Base-by-base conservation (phyloP, 2,329 filamentous ascomycete genomes). In the Scytalidium lignicola region DNA sequence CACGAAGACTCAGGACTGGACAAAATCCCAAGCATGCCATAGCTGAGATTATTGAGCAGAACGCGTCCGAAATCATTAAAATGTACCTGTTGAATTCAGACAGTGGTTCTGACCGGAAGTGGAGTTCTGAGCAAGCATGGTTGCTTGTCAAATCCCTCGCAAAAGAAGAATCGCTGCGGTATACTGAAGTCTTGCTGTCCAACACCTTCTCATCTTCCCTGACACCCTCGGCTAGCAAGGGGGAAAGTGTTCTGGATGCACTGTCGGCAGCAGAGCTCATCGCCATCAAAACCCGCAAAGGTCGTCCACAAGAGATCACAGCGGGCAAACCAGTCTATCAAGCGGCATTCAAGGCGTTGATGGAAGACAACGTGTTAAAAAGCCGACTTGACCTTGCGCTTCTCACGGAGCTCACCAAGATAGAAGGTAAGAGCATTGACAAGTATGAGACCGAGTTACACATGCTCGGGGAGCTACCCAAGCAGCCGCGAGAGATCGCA, bases 41-140 rank as follows among this genome's bases (percentile, higher is more conserved):
- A 2, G 75, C 83, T 19, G 90, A 96, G 55, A 97, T 99, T 54
- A 86, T 96, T 47, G 84, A 89, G 48, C 90, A 96, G 63, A 87
- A 86, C 17, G 88, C 90, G 1, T 88, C 88, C 0, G 93, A 97
- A 63, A 91, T 97, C 43, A 72, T 96, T 53, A 95, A 96, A 63
- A 90, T 96, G 76, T 97, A 91, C 70, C 80, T 99, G 23, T 74
- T 95, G 62, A 79, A 79, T 45, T 64, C 70, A 15, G 66, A 64
- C 39, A 62, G 68, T 17, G 64, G 66, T 13, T 70, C 73, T 2
- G 71, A 75, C 39, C 78, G 79, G 23, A 79, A 79, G 47, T 97
- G 90, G 88, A 88, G 84, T 0, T 74, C 82, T 3, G 85, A 93
- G 62, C 93, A 97, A 71, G 92, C 90, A 0, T 97, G 93, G 93